phyloP scores from a whole-genome alignment of 345 rosid genomes.

The Sisymbrium altissimum region DNA sequence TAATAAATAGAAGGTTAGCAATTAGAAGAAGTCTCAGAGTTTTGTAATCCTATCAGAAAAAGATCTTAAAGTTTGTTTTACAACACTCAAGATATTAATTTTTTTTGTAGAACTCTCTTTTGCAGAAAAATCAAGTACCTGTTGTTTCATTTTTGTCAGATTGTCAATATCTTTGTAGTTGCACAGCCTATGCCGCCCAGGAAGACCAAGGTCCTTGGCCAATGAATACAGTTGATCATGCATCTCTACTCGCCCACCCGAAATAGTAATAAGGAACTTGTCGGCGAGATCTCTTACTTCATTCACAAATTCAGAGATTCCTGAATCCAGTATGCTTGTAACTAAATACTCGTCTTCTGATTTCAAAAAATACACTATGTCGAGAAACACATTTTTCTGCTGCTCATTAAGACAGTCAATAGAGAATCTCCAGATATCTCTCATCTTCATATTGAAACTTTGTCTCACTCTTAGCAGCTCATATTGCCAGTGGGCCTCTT shows the following conservation, averaged over 20 bases:
- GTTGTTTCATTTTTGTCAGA: neutral
- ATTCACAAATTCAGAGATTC: neutral
- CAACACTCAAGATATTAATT: no score
- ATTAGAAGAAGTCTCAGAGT: no score
- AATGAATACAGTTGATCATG: neutral
- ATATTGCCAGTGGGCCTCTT: neutral
- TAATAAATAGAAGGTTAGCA: neutral
- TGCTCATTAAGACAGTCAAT: neutral
- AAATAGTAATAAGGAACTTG: neutral
- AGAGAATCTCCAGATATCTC: neutral
- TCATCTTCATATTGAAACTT: neutral
- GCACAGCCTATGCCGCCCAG: neutral
- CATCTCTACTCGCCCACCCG: neutral
- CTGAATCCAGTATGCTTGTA: neutral
- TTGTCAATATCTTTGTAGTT: neutral
- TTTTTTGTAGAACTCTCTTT: no score
- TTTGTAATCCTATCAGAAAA: no score
- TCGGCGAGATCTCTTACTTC: neutral
- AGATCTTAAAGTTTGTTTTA: no score
- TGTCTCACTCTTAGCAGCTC: neutral
- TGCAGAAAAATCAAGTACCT: neutral
- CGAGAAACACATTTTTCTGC: slow-evolving; percentile 27
- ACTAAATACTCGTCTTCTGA: neutral
- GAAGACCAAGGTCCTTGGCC: neutral
- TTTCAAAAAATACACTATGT: slow-evolving; percentile 31